phyloP scores from a whole-genome alignment of 2,329 filamentous ascomycete species.

The Fusarium miscanthi region DNA sequence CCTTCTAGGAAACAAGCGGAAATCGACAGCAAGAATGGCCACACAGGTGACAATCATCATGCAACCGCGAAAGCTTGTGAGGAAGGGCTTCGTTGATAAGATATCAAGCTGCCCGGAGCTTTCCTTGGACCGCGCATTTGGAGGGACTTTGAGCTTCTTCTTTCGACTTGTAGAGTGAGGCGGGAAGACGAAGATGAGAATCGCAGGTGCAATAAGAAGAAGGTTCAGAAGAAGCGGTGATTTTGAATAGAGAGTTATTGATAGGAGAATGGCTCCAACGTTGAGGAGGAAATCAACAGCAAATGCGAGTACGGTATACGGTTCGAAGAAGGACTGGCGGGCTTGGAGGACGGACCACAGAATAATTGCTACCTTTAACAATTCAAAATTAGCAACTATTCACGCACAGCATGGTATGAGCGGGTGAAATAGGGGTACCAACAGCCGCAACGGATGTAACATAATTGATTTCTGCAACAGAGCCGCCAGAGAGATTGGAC shows the following conservation, averaged over 20 bases:
- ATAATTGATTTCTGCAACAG: slow-evolving; percentile 85
- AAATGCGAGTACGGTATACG: slow-evolving; percentile 75
- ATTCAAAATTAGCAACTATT: slow-evolving; percentile 28
- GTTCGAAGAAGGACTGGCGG: slow-evolving; percentile 83
- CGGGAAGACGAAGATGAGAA: slow-evolving; percentile 69
- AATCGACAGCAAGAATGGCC: slow-evolving; percentile 97
- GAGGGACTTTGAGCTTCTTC: slow-evolving; percentile 62
- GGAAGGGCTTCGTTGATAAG: slow-evolving; percentile 87
- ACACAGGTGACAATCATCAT: slow-evolving; percentile 94
- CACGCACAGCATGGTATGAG: background rate
- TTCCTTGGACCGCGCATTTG: slow-evolving; percentile 54
- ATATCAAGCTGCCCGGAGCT: slow-evolving; percentile 47
- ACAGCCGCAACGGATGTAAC: slow-evolving; percentile 89
- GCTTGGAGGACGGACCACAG: slow-evolving; percentile 92
- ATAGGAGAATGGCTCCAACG: slow-evolving; percentile 82
- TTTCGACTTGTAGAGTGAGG: slow-evolving; percentile 49
- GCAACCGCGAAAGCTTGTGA: slow-evolving; percentile 88
- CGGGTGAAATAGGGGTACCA: slow-evolving; percentile 41
- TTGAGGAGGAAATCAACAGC: slow-evolving; percentile 89
- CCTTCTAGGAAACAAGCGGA: slow-evolving; percentile 88
- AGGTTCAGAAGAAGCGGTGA: slow-evolving; percentile 78
- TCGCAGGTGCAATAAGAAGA: slow-evolving; percentile 77
- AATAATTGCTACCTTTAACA: slow-evolving; percentile 76
- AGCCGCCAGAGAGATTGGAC: slow-evolving; percentile 86
- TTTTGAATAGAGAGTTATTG: slow-evolving; percentile 85